Base-by-base conservation (phyloP, 1,139 yeast genomes). In the Taphrina deformans region DNA sequence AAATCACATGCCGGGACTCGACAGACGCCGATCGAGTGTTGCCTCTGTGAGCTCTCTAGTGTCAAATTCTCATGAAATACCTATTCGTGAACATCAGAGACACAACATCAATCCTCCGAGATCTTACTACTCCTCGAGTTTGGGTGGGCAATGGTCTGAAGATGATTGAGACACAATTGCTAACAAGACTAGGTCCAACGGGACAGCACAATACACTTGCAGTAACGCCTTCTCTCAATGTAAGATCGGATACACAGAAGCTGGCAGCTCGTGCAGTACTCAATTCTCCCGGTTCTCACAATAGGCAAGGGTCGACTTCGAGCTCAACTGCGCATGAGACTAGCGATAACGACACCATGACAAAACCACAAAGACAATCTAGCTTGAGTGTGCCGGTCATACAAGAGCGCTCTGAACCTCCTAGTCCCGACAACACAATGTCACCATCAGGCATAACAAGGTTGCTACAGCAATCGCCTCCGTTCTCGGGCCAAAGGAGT, bases 171-270 rank as follows among this genome's bases (percentile, higher is more conserved):
- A 7, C 5, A 40, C 33, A 29, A 38, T 12, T 38, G 41, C 41
- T 38, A 18, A 38, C 53, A 48, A 10, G 24, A 21, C 14, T n/a
- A 51, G 55, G 55, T 16, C 55, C 55, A 7, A 5, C 40, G 6
- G 40, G 44, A 31, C 55, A 51, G 18, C 58, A 53, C 29, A 35
- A 38, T 24, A 9, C 45, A 27, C 58, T 53, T 14, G 35, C 58
- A n/a, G 35, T 40, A 16, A 53, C 58, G 5, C 58, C 58, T 23
- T n/a, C 58, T 10, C n/a, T 53, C 18, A 5, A 35, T 29, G 56
- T 59, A 16, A 41, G 63, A 21, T 52, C 55, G 14, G 63, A 59
- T 38, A 59, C 63, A 16, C 63, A 59, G 23, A 59, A 59, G 38
- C 21, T 59, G 35, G 63, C 63, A 3, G 63, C 63, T 16, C 33